Percentiles rank a stretch among this genome's conserved stretches.
phyloP scores from a whole-genome alignment of 2,329 filamentous ascomycete species.

The Fusarium pilosicola region DNA sequence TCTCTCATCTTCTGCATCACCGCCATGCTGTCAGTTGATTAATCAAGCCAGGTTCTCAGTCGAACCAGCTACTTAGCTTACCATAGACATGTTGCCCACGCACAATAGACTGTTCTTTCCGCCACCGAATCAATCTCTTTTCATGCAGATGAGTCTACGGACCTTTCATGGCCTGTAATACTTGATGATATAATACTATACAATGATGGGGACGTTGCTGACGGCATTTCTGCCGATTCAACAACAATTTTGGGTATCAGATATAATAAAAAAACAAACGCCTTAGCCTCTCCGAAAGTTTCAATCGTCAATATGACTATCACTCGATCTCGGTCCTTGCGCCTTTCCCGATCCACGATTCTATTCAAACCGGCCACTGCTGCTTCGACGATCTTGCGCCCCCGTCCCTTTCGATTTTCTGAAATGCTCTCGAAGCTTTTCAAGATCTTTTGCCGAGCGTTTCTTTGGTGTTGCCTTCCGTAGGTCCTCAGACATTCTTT shows the following conservation, averaged over 20 bases:
- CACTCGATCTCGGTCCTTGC: not conserved
- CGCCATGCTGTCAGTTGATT: slow-evolving; percentile 22
- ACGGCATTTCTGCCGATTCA: not conserved
- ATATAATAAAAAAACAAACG: slow-evolving; percentile 4
- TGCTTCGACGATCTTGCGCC: slow-evolving; percentile 11
- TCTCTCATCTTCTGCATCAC: slow-evolving; percentile 26
- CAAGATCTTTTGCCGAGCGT: slow-evolving; percentile 38
- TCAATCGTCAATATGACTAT: not conserved
- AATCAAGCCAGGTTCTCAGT: slow-evolving; percentile 32
- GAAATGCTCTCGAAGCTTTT: slow-evolving; percentile 43
- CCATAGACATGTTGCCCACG: slow-evolving; percentile 47
- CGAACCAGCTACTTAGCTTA: slow-evolving; percentile 40
- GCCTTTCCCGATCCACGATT: not conserved
- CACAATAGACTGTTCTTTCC: slow-evolving; percentile 46
- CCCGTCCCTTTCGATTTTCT: slow-evolving; percentile 29
- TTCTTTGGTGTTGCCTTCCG: slow-evolving; percentile 16
- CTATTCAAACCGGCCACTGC: slow-evolving; percentile 16
- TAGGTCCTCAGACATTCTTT: slow-evolving; percentile 28
- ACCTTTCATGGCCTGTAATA: not conserved
- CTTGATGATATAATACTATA: not conserved
- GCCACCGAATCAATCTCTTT: slow-evolving; percentile 20
- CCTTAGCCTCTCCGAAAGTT: not conserved
- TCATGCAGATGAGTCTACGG: not conserved
- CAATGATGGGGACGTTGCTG: not conserved
- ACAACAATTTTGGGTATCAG: slow-evolving; percentile 21